Evolutionary conservation across 2,329 filamentous ascomycete genomes (phyloP).

Genomic region (Berkeleyomyces rouxiae): DNA sequence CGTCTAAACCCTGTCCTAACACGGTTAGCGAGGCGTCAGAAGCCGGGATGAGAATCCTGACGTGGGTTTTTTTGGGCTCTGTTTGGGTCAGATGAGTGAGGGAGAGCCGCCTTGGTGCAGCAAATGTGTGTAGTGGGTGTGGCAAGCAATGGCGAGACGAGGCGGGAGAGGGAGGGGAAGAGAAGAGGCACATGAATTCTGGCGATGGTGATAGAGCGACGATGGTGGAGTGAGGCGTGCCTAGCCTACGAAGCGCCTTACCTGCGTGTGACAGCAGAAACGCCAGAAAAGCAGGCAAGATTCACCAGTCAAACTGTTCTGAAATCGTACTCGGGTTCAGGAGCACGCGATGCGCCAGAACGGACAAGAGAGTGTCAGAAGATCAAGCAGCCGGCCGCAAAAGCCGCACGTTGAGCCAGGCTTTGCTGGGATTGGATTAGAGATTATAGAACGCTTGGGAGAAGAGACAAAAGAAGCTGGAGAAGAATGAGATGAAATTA

Average conservation of each 20-base stretch:
- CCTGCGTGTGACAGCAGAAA: background rate
- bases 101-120: background rate
- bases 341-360: no score
- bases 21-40: conserved; percentile 10
- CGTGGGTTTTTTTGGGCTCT: background rate
- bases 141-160: background rate
- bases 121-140: background rate
- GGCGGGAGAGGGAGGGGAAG: background rate
- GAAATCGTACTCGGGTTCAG: background rate
- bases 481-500: background rate
- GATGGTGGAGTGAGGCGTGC: no score
- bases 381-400: background rate
- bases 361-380: background rate
- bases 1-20: conserved; percentile 8
- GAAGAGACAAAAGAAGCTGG: background rate
- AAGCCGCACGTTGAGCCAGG: background rate
- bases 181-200: background rate
- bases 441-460: background rate
- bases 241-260: no score
- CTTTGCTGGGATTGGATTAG: background rate
- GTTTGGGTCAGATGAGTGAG: background rate
- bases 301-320: background rate
- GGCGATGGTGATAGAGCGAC: background rate
- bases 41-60: background rate
- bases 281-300: background rate